Percentiles rank a stretch among this genome's conserved stretches.
Evolutionary conservation across 345 rosid species (phyloP).

Genomic region (Noccaea caerulescens): DNA sequence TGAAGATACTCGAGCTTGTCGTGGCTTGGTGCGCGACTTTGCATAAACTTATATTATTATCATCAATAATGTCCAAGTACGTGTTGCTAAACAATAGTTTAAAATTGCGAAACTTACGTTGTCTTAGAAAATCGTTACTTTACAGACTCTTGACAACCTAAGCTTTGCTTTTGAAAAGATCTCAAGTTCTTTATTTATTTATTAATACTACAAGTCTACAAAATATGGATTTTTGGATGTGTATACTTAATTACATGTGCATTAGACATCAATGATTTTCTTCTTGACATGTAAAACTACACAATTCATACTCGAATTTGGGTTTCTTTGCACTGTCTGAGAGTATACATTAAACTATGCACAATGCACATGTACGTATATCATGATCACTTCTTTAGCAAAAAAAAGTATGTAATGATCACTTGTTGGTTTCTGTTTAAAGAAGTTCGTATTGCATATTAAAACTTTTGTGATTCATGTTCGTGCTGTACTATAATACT

Average conservation of each 20-base stretch:
- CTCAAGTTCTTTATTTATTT: background rate
- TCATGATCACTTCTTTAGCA: too few relatives aligned
- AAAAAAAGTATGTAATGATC: too few relatives aligned
- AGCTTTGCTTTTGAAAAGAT: background rate
- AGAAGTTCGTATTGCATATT: background rate
- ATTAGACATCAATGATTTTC: background rate
- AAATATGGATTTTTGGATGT: background rate
- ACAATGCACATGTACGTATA: too few relatives aligned
- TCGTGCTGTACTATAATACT: background rate
- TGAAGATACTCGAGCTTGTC: slow-evolving; percentile 10
- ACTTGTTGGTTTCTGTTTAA: background rate
- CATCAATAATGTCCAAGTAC: background rate
- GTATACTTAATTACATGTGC: too few relatives aligned
- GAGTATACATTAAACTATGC: background rate
- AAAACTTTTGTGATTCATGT: background rate
- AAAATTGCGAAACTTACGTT: background rate
- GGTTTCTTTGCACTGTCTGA: background rate
- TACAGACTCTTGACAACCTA: background rate
- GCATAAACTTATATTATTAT: background rate
- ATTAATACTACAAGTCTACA: background rate
- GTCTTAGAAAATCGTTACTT: slow-evolving; percentile 13
- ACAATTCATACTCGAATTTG: background rate
- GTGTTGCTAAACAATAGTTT: background rate
- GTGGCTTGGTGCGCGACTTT: slow-evolving; percentile 22
- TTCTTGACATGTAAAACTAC: background rate